Evolutionary conservation across 2,329 filamentous ascomycete species (phyloP), one percentile per base, ranked within the genome.

Genomic region (Xylariales sp.): DNA sequence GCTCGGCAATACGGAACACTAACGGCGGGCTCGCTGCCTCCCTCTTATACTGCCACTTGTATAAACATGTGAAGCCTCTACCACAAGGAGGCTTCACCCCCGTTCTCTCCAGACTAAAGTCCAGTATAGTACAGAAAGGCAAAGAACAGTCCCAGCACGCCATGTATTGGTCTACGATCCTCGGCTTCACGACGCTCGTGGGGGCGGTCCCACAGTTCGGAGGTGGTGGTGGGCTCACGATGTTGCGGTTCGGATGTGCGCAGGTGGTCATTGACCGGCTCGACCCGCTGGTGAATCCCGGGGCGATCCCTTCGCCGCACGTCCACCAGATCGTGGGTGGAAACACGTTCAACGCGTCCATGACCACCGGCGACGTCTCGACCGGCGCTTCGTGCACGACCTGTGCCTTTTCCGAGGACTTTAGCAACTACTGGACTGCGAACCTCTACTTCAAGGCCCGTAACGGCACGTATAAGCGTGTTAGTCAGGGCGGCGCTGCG

Each of bases 251-350:
- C 36, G 74, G 87, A 75, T 86, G 84, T 75, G 84, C 85, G 39
- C 81, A 83, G 70, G 81, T 86, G 67, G 87, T 86, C 65, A 80
- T 88, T 60, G 78, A 80, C 69, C 73, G 78, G 0, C 71, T 79
- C 32, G 78, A 79, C 67, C 78, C 78, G 4, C 73, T 80, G 6
- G 78, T 80, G 52, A 79, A 79, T 72, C 78, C 78, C 5, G 86
- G 86, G 4, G 62, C 70, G 14, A 80, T 86, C 49, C 84, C 86
- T 4, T 83, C 85, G 5, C 77, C 79, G 5, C 87, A 89, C 76
- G 81, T 87, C 8, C 87, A 89, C 74, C 86, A 84, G 57, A 84
- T 89, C 64, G 83, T 86, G 64, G 87, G 88, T 61, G 81, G 81
- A 8, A 81, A 83, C 68, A 78, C 78, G 1, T 83, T 83, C 78